Evolutionary conservation across 257 asterid species (phyloP).

Genomic region (Ilex asprella): DNA sequence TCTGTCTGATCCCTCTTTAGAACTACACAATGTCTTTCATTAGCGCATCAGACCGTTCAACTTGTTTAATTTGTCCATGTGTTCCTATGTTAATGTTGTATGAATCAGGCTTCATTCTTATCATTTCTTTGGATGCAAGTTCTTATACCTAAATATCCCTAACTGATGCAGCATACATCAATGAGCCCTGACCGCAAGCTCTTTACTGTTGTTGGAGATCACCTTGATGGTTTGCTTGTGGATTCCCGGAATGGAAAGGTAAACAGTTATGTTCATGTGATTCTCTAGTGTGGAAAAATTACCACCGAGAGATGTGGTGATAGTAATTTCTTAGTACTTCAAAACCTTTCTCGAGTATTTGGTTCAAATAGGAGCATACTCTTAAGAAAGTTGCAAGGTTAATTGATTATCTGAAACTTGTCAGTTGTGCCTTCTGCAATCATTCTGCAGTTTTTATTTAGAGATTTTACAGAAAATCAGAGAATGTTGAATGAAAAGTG

Average conservation of each 20-base stretch:
- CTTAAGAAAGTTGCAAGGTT: too few species aligned
- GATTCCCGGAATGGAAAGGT: constrained; percentile 72
- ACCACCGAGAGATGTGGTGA: background rate
- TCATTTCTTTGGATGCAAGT: background rate
- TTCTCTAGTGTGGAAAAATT: background rate
- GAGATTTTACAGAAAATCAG: too few species aligned
- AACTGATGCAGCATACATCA: constrained; percentile 57
- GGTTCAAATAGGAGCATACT: too few species aligned
- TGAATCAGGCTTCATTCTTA: background rate
- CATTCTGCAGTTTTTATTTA: too few species aligned
- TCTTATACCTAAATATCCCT: background rate
- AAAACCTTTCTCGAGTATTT: background rate
- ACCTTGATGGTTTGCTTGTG: constrained; percentile 48
- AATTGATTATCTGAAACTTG: too few species aligned
- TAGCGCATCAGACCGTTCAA: background rate
- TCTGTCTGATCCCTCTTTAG: background rate
- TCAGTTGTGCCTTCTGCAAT: too few species aligned
- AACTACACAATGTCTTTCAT: background rate
- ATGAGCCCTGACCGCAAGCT: constrained; percentile 65
- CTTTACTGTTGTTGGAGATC: constrained; percentile 66
- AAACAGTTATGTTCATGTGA: constrained; percentile 3
- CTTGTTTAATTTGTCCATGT: background rate
- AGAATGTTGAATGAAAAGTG: too few species aligned
- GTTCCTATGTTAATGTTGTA: background rate
- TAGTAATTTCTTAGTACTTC: background rate